Evolutionary conservation across 805 yeast genomes (phyloP).

Genomic region (Candida alai): DNA sequence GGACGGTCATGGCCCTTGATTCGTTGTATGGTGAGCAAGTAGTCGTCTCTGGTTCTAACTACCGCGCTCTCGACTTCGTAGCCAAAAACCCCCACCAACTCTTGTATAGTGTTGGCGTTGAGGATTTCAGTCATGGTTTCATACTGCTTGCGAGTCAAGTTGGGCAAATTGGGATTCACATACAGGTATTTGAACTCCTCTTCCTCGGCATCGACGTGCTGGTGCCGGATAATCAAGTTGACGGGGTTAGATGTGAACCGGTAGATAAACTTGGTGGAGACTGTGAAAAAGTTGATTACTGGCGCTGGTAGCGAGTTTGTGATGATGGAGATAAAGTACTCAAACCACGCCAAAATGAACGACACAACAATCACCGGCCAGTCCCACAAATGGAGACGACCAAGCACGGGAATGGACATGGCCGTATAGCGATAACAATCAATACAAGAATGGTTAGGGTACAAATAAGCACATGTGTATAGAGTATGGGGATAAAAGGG

Average conservation of each 20-base stretch:
- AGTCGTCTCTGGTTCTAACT: constrained; percentile 73
- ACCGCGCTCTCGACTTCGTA: constrained; percentile 72
- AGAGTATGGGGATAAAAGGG: too few relatives aligned
- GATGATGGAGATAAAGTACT: constrained; percentile 42
- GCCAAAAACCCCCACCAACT: constrained; percentile 66
- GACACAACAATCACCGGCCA: constrained; percentile 46
- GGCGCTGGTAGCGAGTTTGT: constrained; percentile 44
- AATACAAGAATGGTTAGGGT: not conserved
- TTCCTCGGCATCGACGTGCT: constrained; percentile 5
- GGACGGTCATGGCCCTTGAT: constrained; percentile 24
- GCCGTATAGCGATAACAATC: not conserved
- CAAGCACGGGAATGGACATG: constrained; percentile 41
- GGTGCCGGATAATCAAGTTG: constrained; percentile 14
- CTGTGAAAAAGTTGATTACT: constrained; percentile 35
- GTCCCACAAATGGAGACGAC: constrained; percentile 45
- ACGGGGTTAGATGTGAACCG: constrained; percentile 25
- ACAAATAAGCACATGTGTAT: too few relatives aligned
- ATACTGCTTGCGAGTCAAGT: constrained; percentile 19
- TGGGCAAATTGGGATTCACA: constrained; percentile 15
- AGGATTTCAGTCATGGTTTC: constrained; percentile 35
- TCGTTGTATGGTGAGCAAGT: constrained; percentile 71
- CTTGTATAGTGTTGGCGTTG: constrained; percentile 52
- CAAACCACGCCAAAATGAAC: constrained; percentile 47
- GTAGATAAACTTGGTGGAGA: constrained; percentile 23
- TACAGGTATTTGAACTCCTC: constrained; percentile 20